Base-by-base conservation (phyloP, 176 grass and related monocot species). In the Avena insularis region DNA sequence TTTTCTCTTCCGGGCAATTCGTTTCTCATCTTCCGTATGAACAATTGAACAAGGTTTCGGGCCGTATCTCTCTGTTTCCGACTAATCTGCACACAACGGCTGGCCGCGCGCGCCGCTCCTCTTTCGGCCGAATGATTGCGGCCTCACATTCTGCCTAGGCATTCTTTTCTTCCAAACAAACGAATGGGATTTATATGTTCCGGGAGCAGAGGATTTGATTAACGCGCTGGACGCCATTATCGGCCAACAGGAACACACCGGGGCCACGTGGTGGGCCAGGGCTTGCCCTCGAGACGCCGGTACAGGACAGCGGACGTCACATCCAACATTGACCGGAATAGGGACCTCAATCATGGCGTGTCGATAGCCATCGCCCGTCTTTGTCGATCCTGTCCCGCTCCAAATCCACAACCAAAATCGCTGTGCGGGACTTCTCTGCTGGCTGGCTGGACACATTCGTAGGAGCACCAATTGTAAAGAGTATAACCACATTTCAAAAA, bases 211-310 rank as follows among this genome's bases (percentile, higher is more conserved):
- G 21, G 73, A 31, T 55, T 79, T 48, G n/a, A 58, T 54, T 31
- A 33, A 68, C 79, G 6, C 57, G 88, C 70, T 59, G 78, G 71
- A 59, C 9, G 83, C 61, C 72, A 83, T 91, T 80, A 84, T 80
- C 27, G 8, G 20, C 9, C 19, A 67, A 56, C 89, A 86, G 79
- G 27, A 50, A 86, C 56, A 86, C 56, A 14, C 49, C 10, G 20
- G 20, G 29, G 89, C 45, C 77, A 80, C 62, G 77, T 68, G 66
- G 85, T 53, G 79, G 89, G 82, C n/a, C 82, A 45, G 79, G 31
- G 65, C 23, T 1, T 79, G 75, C 50, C 53, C 53, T 73, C 25
- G 19, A 80, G 53, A 80, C 23, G 85, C 53, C 40, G 13, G 60
- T 71, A 35, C 38, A 36, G 55, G 65, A 86, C 77, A 72, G 25